Evolutionary conservation across 352 stramenopile genomes (phyloP).

Genomic region (Phytophthora constricta): DNA sequence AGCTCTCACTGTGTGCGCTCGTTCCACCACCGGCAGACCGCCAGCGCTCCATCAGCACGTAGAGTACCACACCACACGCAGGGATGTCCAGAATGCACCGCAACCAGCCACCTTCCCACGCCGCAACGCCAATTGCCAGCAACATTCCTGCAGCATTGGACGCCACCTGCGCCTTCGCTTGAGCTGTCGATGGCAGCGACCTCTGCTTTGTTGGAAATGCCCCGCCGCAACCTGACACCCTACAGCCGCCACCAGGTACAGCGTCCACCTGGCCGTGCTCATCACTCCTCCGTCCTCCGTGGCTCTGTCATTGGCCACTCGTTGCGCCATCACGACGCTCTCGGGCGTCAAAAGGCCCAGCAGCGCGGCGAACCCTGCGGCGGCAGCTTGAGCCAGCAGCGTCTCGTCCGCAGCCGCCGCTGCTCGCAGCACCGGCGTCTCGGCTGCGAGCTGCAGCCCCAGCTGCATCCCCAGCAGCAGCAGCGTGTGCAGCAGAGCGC

Average conservation of each 20-base stretch:
- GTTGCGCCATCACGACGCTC: slow-evolving; percentile 35
- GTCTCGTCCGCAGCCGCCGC: slow-evolving; percentile 31
- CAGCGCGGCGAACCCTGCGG: slow-evolving; percentile 36
- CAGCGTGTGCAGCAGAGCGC: slow-evolving; percentile 62
- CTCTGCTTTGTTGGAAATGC: slow-evolving; percentile 24
- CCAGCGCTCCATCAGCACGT: slow-evolving; percentile 49
- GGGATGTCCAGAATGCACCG: slow-evolving; percentile 44
- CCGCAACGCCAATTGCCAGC: slow-evolving; percentile 44
- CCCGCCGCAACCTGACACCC: slow-evolving; percentile 22
- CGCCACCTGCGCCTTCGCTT: slow-evolving; percentile 43
- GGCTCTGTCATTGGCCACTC: slow-evolving; percentile 39
- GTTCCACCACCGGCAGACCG: slow-evolving; percentile 6
- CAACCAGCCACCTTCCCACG: slow-evolving; percentile 61
- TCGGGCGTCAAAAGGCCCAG: slow-evolving; percentile 40
- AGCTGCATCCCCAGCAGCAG: slow-evolving; percentile 54
- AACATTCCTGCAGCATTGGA: slow-evolving; percentile 48
- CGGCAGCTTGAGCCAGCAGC: slow-evolving; percentile 44
- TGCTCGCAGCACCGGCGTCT: slow-evolving; percentile 17
- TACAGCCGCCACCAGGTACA: slow-evolving; percentile 27
- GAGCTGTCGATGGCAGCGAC: slow-evolving; percentile 31
- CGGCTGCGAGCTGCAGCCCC: slow-evolving; percentile 35
- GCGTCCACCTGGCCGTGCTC: slow-evolving; percentile 23
- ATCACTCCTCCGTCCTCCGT: slow-evolving; percentile 30
- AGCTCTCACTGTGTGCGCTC: slow-evolving; percentile 21
- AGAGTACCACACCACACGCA: slow-evolving; percentile 59